Evolutionary conservation across 768 basidiomycete species (phyloP), one percentile per base, ranked within the genome.

Genomic region (Rhodotorula babjevae): DNA sequence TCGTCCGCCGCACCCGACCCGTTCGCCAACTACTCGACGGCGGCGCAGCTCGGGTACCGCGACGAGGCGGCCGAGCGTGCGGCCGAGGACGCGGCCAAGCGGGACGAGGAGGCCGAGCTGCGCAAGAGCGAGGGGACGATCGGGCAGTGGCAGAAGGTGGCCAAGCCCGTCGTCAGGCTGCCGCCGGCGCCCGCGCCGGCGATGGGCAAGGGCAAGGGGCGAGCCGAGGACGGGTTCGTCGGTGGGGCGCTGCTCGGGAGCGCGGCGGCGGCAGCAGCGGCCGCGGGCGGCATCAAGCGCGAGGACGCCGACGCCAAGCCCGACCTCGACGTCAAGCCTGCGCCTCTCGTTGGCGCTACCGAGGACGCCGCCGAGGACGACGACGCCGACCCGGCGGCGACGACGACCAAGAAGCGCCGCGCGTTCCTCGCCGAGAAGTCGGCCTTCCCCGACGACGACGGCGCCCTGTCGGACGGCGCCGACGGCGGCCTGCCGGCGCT

Each of bases 11-110:
- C 67, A 25, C 25, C 76, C 7, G 81, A 82, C 68, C 79, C 77
- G 88, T 86, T 73, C 71, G 85, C 89, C 1, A 90, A 95, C 80
- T 99, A 98, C 81, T 87, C 91, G 19, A 93, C 92, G 0, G 89
- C 95, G 0, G 88, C 86, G 61, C 90, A 88, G 1, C 84, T 98
- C 1, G 94, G 94, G 2, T 89, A 86, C 77, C 83, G 77, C 18
- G 93, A 95, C 78, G 89, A 89, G 3, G 90, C 92, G 71, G 87
- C 84, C 15, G 90, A 90, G 69, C 86, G 85, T 9, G 36, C 36
- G 36, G 0, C 88, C 89, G 77, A 83, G 84, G 4, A 36, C 5
- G 36, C 36, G 36, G 36, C 5, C 36, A 36, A 36, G 36, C 5
- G 9, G 36, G 36, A 4, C 36, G 86, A 87, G 65, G 83, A 85